Base-by-base conservation (phyloP, 1,284 basidiomycete species). In the Laetiporus sulphureus region DNA sequence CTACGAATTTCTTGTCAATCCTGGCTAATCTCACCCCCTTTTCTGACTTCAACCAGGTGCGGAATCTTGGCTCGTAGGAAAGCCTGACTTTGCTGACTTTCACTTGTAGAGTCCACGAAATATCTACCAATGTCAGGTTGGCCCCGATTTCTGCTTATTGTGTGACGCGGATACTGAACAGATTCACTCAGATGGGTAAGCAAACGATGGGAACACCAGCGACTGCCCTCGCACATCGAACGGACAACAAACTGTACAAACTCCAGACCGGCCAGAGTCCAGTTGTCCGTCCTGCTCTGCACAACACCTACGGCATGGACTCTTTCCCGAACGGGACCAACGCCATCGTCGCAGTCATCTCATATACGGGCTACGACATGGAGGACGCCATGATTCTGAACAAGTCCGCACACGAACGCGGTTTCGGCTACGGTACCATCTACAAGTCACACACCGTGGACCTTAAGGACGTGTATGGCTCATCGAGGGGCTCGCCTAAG, bases 351-450 rank as follows among this genome's bases (percentile, higher is more conserved):
- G 96, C 96, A 18, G 96, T 99, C 60, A 98, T 99, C 54, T 99
- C 96, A 0, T 99, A 99, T 64, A 99, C 96, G 0, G 96, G 96
- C 5, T 99, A 99, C 66, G 96, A 99, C 63, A 99, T 99, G 96
- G 96, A 99, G 68, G 96, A 99, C 57, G 96, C 96, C 48, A 99
- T 99, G 96, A 99, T 99, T 54, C 69, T 99, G 40, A 99, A 99
- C 69, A 99, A 99, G 70, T 98, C 93, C 3, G 88, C 92, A 3
- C 93, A 99, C 61, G 96, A 99, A 66, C 85, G 96, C 32, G 96
- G 96, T 0, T 99, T 99, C 61, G 93, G 77, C 0, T 97, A 99
- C 60, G 96, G 96, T 18, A 92, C 93, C 1, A 81, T 99, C 30
- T 99, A 98, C 75, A 99, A 99, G 67, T 86, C 91, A 4, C 83